A percentile compares a stretch with the other conserved stretches of the same genome.
Conservation (phyloP, 129 eudicot species). For the Glebionis coronaria region DNA sequence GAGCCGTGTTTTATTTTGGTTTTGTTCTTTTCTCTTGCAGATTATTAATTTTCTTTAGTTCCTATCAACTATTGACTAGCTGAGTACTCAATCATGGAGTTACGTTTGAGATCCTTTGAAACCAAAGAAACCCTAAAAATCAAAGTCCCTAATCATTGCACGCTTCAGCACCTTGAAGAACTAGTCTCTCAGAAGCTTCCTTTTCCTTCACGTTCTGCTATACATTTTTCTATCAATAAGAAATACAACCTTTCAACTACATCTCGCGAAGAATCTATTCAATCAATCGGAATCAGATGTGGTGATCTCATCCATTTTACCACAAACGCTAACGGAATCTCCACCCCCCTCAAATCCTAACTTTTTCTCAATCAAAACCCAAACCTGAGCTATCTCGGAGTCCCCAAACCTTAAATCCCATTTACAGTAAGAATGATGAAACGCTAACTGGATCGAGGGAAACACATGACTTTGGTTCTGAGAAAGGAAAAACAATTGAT, state of each 20-base stretch:
- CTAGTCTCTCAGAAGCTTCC: constrained; percentile 40
- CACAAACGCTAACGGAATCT: constrained; percentile 34
- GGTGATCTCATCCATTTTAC: constrained; percentile 80
- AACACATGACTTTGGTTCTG: constrained; percentile 2
- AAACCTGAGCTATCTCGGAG: constrained; percentile 14
- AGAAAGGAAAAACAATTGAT: constrained; percentile 11
- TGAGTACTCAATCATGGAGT: constrained; percentile 43
- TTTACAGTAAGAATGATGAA: constrained; percentile 21
- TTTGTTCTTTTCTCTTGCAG: constrained; percentile 15
- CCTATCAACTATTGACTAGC: too few relatives aligned
- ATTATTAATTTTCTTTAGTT: background rate
- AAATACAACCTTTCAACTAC: constrained; percentile 46
- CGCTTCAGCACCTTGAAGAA: constrained; percentile 49
- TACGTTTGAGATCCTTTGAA: constrained; percentile 65
- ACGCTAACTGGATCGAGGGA: background rate
- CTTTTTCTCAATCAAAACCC: background rate
- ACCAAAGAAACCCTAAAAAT: constrained; percentile 64
- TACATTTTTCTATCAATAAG: constrained; percentile 65
- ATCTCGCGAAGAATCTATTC: constrained; percentile 49
- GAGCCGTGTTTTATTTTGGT: background rate
- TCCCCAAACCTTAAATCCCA: constrained; percentile 14
- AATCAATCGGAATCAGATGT: constrained; percentile 61
- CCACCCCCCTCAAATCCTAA: constrained; percentile 20
- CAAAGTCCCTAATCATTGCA: constrained; percentile 52
- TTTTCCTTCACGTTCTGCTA: constrained; percentile 29